Evolutionary conservation across 2,329 filamentous ascomycete genomes (phyloP), one percentile per base, ranked within the genome.

Genomic region (Epichloe gansuensis): DNA sequence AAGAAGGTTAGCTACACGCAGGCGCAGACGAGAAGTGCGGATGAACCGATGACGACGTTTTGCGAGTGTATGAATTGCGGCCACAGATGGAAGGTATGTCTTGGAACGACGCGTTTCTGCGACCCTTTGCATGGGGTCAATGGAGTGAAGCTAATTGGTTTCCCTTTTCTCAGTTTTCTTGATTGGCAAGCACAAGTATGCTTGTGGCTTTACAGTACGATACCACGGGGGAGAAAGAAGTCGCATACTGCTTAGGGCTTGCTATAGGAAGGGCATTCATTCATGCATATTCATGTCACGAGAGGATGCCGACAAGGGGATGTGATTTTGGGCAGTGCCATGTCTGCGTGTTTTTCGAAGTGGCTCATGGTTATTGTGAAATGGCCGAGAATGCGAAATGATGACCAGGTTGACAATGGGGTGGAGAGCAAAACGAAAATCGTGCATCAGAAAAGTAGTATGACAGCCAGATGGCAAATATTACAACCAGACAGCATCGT

Each of bases 1-100:
- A 91, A 87, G 75, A 91, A 89, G 76, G 93, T 97, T 65, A 90
- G 86, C 69, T 98, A 98, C 71, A 89, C 82, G 48, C 93, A 98
- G 72, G 93, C 93, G 4, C 93, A 98, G 76, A 98, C 93, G 15
- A 80, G 93, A 58, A 87, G 82, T 73, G 93, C 93, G 59, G 93
- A 98, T 79, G 93, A 97, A 72, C 91, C 91, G 59, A 86, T 86
- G 83, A 86, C 83, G 56, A 86, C 83, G 38, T 86, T 86, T 67
- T 86, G 83, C 70, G 81, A 85, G 65, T 86, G 83, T 64, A 81
- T 80, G 64, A 75, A 80, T 57, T 86, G 83, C 63, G 83, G 83
- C 47, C 77, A 86, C 64, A 76, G 82, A 52, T 86, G 83, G 83
- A 86, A 86, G 79, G 82, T 84, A 72, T 66, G 76, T 63, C 44